Evolutionary conservation across 2,329 filamentous ascomycete genomes (phyloP), one percentile per base, ranked within the genome.

Genomic region (Penicillium oxalicum): DNA sequence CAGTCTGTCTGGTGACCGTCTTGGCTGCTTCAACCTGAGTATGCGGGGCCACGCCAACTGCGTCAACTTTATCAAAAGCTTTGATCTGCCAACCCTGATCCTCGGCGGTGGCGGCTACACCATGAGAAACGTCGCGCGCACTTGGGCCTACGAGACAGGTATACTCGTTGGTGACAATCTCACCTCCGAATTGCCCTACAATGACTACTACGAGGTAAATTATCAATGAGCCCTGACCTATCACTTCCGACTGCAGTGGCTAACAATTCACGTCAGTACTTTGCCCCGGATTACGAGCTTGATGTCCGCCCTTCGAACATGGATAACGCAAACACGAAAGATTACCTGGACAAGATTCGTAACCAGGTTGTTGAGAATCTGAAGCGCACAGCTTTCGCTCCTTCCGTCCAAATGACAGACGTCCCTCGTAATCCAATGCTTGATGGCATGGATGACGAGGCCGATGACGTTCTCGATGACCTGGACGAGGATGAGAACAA

Each of bases 401-500:
- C 83, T 1, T 84, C 80, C 0, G 80, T 83, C 5, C 81, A 83
- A 59, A 79, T 82, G 76, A 80, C 78, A 3, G 81, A 82, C 53
- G 80, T 85, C 12, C 82, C 82, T 1, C 73, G 78, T 34, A 73
- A 77, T 9, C 74, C 80, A 11, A 58, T 72, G 26, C 58, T 81
- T 4, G 74, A 74, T 48, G 76, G 76, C 5, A 77, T 81, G 66
- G 81, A 83, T 45, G 82, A 84, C 24, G 83, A 86, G 51, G 78
- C 78, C 29, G 83, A 86, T 61, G 82, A 79, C 18, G 76, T 79
- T 33, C 71, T 84, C 36, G 82, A 86, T 52, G 83, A 86, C 56
- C 66, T 88, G 1, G 91, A 97, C 54, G 88, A 89, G 45, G 91
- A 96, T 55, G 81, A 88, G 58, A 90, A 93, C 65, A 86, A 88